Conservation (phyloP, 139 green algal genomes). For the Raphidocelis subcapitata region DNA sequence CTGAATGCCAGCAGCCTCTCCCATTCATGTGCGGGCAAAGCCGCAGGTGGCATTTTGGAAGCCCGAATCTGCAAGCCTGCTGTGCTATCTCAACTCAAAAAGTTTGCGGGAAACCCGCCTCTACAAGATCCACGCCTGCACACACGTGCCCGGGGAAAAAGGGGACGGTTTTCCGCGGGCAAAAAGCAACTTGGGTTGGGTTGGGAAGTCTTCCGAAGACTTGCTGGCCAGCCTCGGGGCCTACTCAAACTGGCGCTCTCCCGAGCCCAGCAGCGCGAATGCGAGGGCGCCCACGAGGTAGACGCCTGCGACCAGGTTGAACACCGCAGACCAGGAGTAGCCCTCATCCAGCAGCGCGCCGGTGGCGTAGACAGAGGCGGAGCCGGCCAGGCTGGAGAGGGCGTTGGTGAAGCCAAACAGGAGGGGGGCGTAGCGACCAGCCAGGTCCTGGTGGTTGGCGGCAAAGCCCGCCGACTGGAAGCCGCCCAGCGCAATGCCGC, state of each 20-base stretch:
- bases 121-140: too few relatives aligned
- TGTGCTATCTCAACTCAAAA: too few relatives aligned
- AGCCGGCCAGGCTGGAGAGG: constrained; percentile 55
- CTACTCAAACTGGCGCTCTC: constrained; percentile 68
- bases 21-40: too few relatives aligned
- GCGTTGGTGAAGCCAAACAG: constrained; percentile 84
- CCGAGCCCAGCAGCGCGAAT: constrained; percentile 50
- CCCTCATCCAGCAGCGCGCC: constrained; percentile 62
- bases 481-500: constrained; percentile 53
- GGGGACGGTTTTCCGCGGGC: too few relatives aligned
- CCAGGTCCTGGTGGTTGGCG: constrained; percentile 83
- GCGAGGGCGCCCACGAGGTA: constrained; percentile 50
- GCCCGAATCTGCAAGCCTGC: too few relatives aligned
- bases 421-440: constrained; percentile 55
- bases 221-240: too few relatives aligned
- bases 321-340: constrained; percentile 61
- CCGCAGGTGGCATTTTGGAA: too few relatives aligned
- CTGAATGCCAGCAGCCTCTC: too few relatives aligned
- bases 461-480: constrained; percentile 69
- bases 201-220: too few relatives aligned
- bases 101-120: too few relatives aligned
- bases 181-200: too few relatives aligned
- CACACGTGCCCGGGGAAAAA: too few relatives aligned
- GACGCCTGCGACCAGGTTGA: constrained; percentile 45
- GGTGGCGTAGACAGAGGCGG: constrained; percentile 54